Evolutionary conservation across 2,329 filamentous ascomycete genomes (phyloP).

Genomic region (Colletotrichum melonis): DNA sequence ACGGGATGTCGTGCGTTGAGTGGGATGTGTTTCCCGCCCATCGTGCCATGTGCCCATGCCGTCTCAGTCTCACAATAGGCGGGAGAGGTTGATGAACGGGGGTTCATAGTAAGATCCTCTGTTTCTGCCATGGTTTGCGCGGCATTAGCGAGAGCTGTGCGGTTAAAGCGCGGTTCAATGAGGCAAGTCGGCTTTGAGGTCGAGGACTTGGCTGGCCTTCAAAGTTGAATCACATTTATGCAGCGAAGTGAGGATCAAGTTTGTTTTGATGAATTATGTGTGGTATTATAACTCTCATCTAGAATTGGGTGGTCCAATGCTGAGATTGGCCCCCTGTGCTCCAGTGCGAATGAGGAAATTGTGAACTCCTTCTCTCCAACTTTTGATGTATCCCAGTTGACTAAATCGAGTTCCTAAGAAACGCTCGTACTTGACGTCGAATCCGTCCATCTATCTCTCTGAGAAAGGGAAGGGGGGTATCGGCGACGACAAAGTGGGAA

Average conservation of each 20-base stretch:
- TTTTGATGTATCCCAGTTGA: constrained; percentile 4
- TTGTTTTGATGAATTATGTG: constrained; percentile 15
- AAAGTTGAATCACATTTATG: neutral
- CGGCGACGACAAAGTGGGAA: constrained; percentile 35
- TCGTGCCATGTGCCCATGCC: neutral
- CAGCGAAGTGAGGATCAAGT: neutral
- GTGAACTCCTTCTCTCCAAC: constrained; percentile 5
- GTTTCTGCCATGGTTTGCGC: neutral
- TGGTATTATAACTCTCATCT: constrained; percentile 28
- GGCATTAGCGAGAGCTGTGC: neutral
- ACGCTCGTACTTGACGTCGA: constrained; percentile 35
- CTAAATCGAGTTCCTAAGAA: neutral
- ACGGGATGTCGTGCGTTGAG: neutral
- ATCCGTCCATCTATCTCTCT: constrained; percentile 36
- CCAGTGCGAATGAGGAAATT: neutral
- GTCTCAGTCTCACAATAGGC: constrained; percentile 4
- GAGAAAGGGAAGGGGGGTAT: constrained; percentile 36
- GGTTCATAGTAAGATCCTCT: neutral
- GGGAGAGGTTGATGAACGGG: neutral
- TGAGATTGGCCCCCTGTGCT: neutral
- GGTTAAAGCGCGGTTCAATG: too few relatives aligned
- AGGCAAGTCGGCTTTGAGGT: too few relatives aligned
- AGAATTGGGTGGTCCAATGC: neutral
- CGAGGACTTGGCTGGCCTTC: too few relatives aligned
- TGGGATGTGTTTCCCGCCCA: neutral